Conservation (phyloP, 192 early-diverging fungal species). For the Helicostylum pulchrum region DNA sequence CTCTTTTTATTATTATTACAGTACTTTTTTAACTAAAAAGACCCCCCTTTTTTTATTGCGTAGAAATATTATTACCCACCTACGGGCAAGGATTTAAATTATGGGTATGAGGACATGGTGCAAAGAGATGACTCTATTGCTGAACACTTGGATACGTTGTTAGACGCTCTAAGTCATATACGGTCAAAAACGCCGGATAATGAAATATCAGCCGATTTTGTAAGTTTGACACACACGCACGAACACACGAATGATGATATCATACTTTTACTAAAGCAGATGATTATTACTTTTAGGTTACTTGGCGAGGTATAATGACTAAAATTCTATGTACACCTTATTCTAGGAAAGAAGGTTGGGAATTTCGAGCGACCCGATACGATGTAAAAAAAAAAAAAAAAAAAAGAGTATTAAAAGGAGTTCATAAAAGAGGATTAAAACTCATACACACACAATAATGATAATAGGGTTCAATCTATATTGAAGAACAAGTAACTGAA, state of each 20-base stretch:
- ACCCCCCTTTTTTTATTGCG: not conserved
- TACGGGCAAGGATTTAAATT: constrained; percentile 51
- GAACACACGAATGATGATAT: not conserved
- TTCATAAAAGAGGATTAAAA: not conserved
- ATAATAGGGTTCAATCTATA: constrained; percentile 56
- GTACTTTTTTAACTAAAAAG: not conserved
- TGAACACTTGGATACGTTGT: constrained; percentile 83
- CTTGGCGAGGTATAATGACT: constrained; percentile 90
- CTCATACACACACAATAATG: no score
- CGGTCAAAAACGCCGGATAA: constrained; percentile 12
- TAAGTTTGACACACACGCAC: constrained; percentile 34
- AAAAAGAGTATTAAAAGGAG: not conserved
- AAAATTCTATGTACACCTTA: constrained; percentile 82
- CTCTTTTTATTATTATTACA: constrained; percentile 5
- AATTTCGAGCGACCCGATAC: constrained; percentile 71
- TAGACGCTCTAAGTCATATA: constrained; percentile 54
- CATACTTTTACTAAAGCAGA: no score
- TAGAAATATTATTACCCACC: constrained; percentile 59
- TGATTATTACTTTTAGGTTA: constrained; percentile 39
- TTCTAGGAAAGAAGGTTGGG: constrained; percentile 70
- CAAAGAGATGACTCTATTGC: constrained; percentile 50
- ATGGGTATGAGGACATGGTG: constrained; percentile 69
- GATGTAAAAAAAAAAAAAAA: constrained; percentile 40
- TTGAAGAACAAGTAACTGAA: constrained; percentile 66
- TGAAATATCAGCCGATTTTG: constrained; percentile 26